Base-by-base conservation (phyloP, 352 stramenopile genomes). In the Chrysophaeum taylorii region DNA sequence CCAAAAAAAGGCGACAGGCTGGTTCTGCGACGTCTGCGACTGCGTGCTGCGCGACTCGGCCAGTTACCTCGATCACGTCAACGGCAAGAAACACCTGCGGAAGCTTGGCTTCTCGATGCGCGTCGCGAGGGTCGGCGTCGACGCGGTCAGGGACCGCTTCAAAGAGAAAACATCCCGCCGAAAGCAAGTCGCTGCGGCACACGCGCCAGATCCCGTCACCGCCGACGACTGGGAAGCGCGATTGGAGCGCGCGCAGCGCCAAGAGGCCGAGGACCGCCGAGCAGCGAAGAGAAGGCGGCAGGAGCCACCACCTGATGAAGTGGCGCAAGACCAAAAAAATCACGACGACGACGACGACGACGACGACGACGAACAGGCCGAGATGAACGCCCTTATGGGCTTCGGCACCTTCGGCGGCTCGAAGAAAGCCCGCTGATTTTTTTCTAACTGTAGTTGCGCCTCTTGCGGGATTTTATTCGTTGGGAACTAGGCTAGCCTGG, bases 11-110 rank as follows among this genome's bases (percentile, higher is more conserved):
- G 83, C 82, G 12, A 79, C 86, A 9, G 83, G 83, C 36, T 89
- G 81, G 81, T 81, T 87, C 69, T 89, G 83, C 70, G 78, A 78
- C 42, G 83, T 89, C 21, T 89, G 83, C 75, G 83, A 89, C 70
- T 89, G 83, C 68, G 85, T 86, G 71, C 60, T 89, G 35, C 85
- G 84, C 64, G 83, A 89, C 73, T 83, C 75, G 18, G 70, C 82
- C 38, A 82, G 79, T 14, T 89, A 89, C 71, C 69, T 89, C 23
- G 83, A 89, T 76, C 77, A 81, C 68, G 84, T 86, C 48, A 86
- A 86, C 71, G 81, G 83, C 54, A 75, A 76, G 45, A 89, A 89
- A 61, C 83, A 89, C 79, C 82, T 87, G 73, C 70, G 82, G 23
- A 81, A 84, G 60, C 71, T 89, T 4, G 83, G 83, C 52, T 89